Percentiles rank a stretch among this genome's conserved stretches.
phyloP scores from a whole-genome alignment of 192 early-diverging fungal species.

The Gigaspora rosea region DNA sequence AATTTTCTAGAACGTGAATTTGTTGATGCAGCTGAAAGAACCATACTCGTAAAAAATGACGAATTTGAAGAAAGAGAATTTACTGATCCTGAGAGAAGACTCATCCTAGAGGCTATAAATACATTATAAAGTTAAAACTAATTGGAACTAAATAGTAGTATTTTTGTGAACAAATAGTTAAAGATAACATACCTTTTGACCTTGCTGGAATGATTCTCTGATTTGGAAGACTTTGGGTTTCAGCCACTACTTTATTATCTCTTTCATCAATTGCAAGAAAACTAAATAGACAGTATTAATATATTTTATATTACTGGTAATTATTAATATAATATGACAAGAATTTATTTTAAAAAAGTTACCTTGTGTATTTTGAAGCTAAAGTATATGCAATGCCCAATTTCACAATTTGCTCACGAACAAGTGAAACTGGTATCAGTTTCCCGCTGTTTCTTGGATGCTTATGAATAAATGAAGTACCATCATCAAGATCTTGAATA shows the following conservation, averaged over 20 bases:
- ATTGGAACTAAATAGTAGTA: too few relatives aligned
- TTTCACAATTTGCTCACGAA: neutral
- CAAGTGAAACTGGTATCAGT: neutral
- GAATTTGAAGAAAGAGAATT: too few relatives aligned
- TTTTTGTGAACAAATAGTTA: neutral
- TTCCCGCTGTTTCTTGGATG: neutral
- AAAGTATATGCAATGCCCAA: constrained; percentile 10
- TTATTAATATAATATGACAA: neutral
- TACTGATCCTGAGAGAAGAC: too few relatives aligned
- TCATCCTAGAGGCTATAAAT: too few relatives aligned
- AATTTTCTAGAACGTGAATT: too few relatives aligned
- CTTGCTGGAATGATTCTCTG: too few relatives aligned
- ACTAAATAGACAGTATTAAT: neutral
- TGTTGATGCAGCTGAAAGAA: too few relatives aligned
- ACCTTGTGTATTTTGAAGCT: constrained; percentile 26
- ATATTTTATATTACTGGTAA: neutral
- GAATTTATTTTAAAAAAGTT: neutral
- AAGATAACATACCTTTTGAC: too few relatives aligned
- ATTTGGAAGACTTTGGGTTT: neutral
- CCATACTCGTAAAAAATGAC: too few relatives aligned
- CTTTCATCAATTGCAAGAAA: constrained; percentile 23
- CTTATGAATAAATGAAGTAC: neutral
- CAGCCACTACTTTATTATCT: neutral
- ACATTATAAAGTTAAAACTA: too few relatives aligned
- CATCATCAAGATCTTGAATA: constrained; percentile 27